Evolutionary conservation across 225 moss, liverwort and hornwort genomes (phyloP).

Genomic region (Lunularia cruciata): DNA sequence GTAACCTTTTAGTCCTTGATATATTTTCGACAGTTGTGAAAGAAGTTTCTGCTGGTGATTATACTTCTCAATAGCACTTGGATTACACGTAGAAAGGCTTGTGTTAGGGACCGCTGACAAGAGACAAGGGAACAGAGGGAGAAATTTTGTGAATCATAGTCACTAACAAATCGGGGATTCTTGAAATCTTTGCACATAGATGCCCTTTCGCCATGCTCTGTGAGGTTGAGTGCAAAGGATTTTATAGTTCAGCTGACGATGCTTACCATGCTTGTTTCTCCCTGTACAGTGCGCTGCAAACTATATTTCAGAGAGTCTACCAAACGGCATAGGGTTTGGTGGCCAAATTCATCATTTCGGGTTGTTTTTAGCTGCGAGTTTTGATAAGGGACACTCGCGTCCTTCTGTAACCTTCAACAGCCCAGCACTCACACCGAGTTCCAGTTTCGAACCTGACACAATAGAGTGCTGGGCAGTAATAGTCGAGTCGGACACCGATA

Average conservation of each 20-base stretch:
- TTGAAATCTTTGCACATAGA: no score
- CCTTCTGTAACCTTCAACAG: constrained; percentile 85
- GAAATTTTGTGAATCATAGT: background rate
- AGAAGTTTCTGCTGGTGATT: no score
- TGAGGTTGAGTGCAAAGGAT: no score
- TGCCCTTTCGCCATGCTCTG: no score
- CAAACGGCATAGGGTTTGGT: constrained; percentile 92
- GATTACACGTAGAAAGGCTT: background rate
- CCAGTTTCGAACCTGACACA: constrained; percentile 55
- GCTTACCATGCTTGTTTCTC: background rate
- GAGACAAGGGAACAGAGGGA: background rate
- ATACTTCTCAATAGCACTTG: background rate
- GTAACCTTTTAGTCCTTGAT: no score
- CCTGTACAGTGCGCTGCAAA: constrained; percentile 71
- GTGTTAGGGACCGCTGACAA: background rate
- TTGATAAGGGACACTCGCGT: constrained; percentile 77
- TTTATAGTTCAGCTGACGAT: background rate
- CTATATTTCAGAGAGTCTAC: constrained; percentile 78
- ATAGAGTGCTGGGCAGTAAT: constrained; percentile 96
- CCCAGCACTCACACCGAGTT: constrained; percentile 53
- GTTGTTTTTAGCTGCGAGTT: constrained; percentile 69
- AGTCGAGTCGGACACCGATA: constrained; percentile 38
- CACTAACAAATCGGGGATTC: background rate
- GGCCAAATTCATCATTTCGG: constrained; percentile 98
- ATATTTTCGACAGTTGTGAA: no score